These are phyloP conservation scores for Aspergillus sojae DNA, from an alignment of 2,329 filamentous ascomycete species.

Conservation along the genomic window DNA sequence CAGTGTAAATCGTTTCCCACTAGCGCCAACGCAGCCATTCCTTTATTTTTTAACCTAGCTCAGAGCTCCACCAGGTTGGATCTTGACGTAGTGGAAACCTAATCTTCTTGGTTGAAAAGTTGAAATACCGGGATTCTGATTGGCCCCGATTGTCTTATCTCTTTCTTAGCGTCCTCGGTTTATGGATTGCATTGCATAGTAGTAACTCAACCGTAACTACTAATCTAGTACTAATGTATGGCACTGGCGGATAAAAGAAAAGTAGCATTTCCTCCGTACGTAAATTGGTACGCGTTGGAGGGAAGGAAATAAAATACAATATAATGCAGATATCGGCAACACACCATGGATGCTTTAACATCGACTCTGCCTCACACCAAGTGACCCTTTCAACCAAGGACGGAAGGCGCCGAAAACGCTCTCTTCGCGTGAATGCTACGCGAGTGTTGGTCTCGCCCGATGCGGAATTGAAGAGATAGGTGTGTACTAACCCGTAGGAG, in stretches of 20 bases:
- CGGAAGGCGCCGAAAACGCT: slow-evolving; percentile 21
- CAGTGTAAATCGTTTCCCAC: slow-evolving; percentile 13
- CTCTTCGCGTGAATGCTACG: not conserved
- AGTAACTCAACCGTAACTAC: not conserved
- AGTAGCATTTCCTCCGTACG: not conserved
- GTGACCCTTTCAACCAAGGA: slow-evolving; percentile 8
- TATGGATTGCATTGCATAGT: slow-evolving; percentile 7
- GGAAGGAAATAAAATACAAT: not conserved
- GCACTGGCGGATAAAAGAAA: not conserved
- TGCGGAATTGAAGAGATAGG: slow-evolving; percentile 13
- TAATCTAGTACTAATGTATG: not conserved
- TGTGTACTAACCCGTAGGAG: not conserved
- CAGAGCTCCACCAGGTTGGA: slow-evolving; percentile 27
- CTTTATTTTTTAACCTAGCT: slow-evolving; percentile 17
- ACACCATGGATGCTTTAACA: not conserved
- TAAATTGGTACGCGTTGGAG: not conserved
- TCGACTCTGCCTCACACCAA: not conserved
- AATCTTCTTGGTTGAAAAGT: slow-evolving; percentile 34
- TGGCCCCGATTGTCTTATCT: slow-evolving; percentile 37
- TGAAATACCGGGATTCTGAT: slow-evolving; percentile 34
- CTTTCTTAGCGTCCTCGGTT: slow-evolving; percentile 13
- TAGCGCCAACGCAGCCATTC: slow-evolving; percentile 17
- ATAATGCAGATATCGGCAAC: not conserved
- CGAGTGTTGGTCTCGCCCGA: slow-evolving; percentile 6
- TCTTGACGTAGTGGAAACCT: slow-evolving; percentile 42